These are phyloP conservation scores for Phytopythium boreale DNA, from an alignment of 352 stramenopile genomes.

Conservation along the genomic window DNA sequence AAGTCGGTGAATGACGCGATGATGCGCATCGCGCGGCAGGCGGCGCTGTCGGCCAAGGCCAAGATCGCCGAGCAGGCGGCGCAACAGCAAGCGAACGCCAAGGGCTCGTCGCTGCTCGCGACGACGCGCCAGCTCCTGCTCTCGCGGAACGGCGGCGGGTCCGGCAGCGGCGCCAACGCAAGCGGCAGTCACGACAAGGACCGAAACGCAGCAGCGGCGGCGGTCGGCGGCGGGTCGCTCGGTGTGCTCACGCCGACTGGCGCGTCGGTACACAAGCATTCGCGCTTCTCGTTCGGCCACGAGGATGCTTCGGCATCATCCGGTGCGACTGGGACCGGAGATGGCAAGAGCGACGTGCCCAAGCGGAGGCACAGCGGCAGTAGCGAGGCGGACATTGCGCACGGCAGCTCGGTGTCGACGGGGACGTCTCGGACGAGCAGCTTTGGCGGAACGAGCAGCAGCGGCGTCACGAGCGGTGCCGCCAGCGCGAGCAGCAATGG, in stretches of 20 bases:
- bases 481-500: slow-evolving; percentile 26
- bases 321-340: slow-evolving; percentile 22
- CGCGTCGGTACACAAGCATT: slow-evolving; percentile 50
- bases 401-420: not conserved
- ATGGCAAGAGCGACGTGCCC: slow-evolving; percentile 30
- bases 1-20: slow-evolving; percentile 75
- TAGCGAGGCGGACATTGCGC: slow-evolving; percentile 37
- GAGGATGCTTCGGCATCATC: slow-evolving; percentile 20
- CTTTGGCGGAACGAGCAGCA: slow-evolving; percentile 14
- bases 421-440: slow-evolving; percentile 4
- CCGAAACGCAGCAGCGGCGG: slow-evolving; percentile 19
- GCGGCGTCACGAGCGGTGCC: slow-evolving; percentile 14
- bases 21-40: slow-evolving; percentile 80
- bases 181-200: slow-evolving; percentile 29
- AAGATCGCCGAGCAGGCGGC: slow-evolving; percentile 79
- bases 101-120: slow-evolving; percentile 53
- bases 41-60: slow-evolving; percentile 72
- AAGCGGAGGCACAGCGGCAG: slow-evolving; percentile 33
- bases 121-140: slow-evolving; percentile 67
- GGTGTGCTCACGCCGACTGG: slow-evolving; percentile 51
- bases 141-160: slow-evolving; percentile 24
- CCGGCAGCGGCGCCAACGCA: slow-evolving; percentile 15
- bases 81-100: slow-evolving; percentile 58
- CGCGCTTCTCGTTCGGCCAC: slow-evolving; percentile 34
- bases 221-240: slow-evolving; percentile 14